Evolutionary conservation across 2,329 filamentous ascomycete species (phyloP).

Genomic region (Zarea fungicola): DNA sequence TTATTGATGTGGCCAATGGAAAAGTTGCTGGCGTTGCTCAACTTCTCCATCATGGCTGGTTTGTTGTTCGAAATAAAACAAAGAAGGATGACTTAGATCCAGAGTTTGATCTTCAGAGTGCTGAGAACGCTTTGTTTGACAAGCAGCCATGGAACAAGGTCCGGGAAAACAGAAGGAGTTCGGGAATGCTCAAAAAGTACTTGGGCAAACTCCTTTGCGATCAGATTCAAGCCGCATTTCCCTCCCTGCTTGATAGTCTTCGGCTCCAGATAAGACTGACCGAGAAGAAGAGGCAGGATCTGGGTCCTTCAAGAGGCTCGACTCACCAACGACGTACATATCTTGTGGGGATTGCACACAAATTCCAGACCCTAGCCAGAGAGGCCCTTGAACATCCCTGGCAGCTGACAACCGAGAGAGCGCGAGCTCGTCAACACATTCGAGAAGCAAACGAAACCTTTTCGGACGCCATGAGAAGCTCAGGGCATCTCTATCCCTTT

Average conservation of each 20-base stretch:
- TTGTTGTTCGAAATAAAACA: conserved; percentile 31
- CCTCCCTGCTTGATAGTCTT: conserved; percentile 22
- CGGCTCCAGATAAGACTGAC: conserved; percentile 17
- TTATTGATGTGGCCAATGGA: conserved; percentile 14
- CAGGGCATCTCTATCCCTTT: conserved; percentile 18
- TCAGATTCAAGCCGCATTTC: conserved; percentile 31
- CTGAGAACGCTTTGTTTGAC: conserved; percentile 19
- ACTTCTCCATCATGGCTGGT: conserved; percentile 26
- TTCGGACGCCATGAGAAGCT: conserved; percentile 21
- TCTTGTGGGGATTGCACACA: conserved; percentile 19
- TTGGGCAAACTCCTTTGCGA: conserved; percentile 28
- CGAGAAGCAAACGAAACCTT: conserved; percentile 21
- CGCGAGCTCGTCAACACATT: conserved; percentile 24
- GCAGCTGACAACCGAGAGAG: conserved; percentile 11
- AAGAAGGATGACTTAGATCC: conserved; percentile 20
- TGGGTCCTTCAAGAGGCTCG: conserved; percentile 24
- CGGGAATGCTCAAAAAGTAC: conserved; percentile 24
- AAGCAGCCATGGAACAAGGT: conserved; percentile 25
- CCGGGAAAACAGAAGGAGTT: conserved; percentile 21
- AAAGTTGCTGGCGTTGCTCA: conserved; percentile 1
- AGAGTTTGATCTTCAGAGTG: conserved; percentile 22
- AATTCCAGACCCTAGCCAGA: conserved; percentile 19
- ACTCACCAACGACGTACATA: conserved; percentile 21
- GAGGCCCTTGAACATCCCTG: conserved; percentile 23
- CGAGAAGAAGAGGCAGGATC: conserved; percentile 1